phyloP scores from a whole-genome alignment of 2,329 filamentous ascomycete species.

The Colletotrichum sojae region DNA sequence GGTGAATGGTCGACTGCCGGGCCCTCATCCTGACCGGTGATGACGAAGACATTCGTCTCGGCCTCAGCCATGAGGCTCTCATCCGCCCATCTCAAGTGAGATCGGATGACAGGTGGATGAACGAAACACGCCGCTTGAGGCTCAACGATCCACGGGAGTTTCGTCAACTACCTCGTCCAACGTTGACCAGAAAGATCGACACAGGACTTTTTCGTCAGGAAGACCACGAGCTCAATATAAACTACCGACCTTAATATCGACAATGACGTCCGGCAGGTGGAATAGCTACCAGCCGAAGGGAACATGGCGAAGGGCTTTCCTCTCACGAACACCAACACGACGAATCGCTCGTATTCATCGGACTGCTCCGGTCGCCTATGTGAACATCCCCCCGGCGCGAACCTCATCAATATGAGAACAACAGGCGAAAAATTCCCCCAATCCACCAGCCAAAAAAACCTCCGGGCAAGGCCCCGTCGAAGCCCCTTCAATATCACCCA shows the following conservation, averaged over 20 bases:
- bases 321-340: background rate
- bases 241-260: constrained; percentile 11
- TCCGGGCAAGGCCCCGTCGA: constrained; percentile 14
- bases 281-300: background rate
- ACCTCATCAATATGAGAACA: constrained; percentile 25
- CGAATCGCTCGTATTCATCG: background rate
- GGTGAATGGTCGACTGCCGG: background rate
- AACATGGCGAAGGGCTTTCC: background rate
- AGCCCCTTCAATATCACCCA: constrained; percentile 37
- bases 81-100: constrained; percentile 29
- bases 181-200: too few species aligned
- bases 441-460: background rate
- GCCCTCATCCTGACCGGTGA: background rate
- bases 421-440: background rate
- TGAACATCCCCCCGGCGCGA: constrained; percentile 6
- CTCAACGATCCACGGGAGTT: background rate
- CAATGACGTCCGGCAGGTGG: constrained; percentile 24
- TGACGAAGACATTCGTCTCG: background rate
- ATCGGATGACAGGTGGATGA: constrained; percentile 28
- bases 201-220: too few species aligned
- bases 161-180: background rate
- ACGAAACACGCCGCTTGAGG: background rate
- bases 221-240: background rate
- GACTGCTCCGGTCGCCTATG: constrained; percentile 8
- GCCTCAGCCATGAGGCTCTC: constrained; percentile 3